Percentiles rank a stretch among this genome's conserved stretches.
Conservation (phyloP, 768 basidiomycete species). For the Tubosaeta brunneosetosa region DNA sequence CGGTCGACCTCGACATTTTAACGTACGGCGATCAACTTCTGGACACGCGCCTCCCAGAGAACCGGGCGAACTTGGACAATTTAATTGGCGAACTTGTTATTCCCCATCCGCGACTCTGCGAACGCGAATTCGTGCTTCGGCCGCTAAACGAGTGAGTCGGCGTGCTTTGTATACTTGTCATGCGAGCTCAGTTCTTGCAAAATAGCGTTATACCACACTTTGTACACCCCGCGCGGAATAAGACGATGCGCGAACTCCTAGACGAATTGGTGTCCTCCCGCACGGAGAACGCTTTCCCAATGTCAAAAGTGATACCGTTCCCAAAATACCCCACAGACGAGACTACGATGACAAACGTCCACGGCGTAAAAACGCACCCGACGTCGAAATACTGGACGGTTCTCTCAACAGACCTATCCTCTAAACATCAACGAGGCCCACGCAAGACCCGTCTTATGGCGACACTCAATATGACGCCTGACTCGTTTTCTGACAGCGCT, state of each 20-base stretch:
- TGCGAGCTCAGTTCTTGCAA: neutral
- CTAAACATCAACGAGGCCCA: slow-evolving; percentile 8
- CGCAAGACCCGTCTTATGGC: slow-evolving; percentile 76
- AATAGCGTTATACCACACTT: slow-evolving; percentile 76
- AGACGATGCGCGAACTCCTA: slow-evolving; percentile 46
- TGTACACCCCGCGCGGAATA: slow-evolving; percentile 55
- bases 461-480: slow-evolving; percentile 89
- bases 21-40: slow-evolving; percentile 62
- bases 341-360: slow-evolving; percentile 4
- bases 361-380: slow-evolving; percentile 13
- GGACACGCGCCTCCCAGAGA: slow-evolving; percentile 47
- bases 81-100: slow-evolving; percentile 67
- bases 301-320: slow-evolving; percentile 75
- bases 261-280: slow-evolving; percentile 32
- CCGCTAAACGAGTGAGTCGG: slow-evolving; percentile 75
- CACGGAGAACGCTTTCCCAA: slow-evolving; percentile 37
- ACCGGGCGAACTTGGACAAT: slow-evolving; percentile 52
- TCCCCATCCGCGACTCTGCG: slow-evolving; percentile 76
- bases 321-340: slow-evolving; percentile 45
- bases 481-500: slow-evolving; percentile 92
- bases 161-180: neutral
- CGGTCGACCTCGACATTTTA: slow-evolving; percentile 85
- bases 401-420: slow-evolving; percentile 14
- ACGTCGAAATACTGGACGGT: slow-evolving; percentile 23
- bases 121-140: slow-evolving; percentile 89